Evolutionary conservation across 768 basidiomycete species (phyloP), one percentile per base, ranked within the genome.

Genomic region (Mycena filopes): DNA sequence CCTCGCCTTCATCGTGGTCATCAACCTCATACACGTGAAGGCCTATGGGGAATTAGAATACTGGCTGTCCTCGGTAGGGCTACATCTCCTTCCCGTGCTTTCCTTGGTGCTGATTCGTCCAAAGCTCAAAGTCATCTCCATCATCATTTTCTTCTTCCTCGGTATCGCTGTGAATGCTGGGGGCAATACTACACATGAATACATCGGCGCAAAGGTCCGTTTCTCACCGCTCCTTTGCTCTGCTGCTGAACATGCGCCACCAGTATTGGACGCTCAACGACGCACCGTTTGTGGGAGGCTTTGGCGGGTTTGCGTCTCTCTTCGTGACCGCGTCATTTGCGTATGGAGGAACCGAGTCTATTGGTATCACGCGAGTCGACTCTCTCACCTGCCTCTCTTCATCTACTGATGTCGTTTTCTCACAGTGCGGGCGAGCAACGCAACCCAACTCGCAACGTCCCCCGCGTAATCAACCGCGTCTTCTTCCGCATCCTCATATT

Each of bases 301-400:
- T 95, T 70, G 86, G 88, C 8, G 93, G 93, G 1, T 94, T 94
- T 70, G 90, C 90, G 1, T 81, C 79, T 23, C 91, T 94, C 9
- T 94, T 94, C 67, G 92, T 94, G 10, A 94, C 93, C 0, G 93
- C 93, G 16, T 92, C 91, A 71, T 94, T 93, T 77, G 92, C 93
- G 4, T 94, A 87, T 71, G 94, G 92, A 21, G 93, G 94, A 15
- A 96, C 95, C 1, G 95, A 97, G 77, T 91, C 93, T 68, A 82
- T 98, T 60, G 96, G 95, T 31, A 91, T 98, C 60, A 96, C 96
- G 57, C 57, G 25, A 59, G 57, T 59, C 38, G 10, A 49, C 29
- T 49, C 29, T 18, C 21, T 47, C 12, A 18, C n/a, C 36, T 2
- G 47, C 41, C 26, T 47, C 38, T 11, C 28, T 41, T 29, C 38